phyloP scores from a whole-genome alignment of 2,329 filamentous ascomycete species.

The Pyrenophora teres region DNA sequence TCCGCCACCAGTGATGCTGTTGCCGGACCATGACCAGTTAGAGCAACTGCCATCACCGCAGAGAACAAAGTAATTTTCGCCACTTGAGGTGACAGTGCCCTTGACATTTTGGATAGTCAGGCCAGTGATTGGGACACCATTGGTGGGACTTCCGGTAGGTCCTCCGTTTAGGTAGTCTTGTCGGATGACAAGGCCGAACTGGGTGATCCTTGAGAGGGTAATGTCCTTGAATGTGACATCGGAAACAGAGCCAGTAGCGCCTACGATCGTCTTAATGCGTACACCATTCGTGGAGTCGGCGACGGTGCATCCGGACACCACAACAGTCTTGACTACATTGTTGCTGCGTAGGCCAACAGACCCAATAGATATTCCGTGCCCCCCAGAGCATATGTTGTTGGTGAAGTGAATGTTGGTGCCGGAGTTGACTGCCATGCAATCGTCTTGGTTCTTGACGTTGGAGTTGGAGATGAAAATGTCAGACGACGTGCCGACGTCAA shows the following conservation, averaged over 20 bases:
- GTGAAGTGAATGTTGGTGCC: conserved; percentile 51
- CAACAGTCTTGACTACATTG: conserved; percentile 61
- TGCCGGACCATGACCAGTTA: conserved; percentile 60
- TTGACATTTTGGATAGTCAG: conserved; percentile 50
- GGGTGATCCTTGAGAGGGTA: conserved; percentile 50
- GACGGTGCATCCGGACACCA: conserved; percentile 56
- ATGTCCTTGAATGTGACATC: conserved; percentile 56
- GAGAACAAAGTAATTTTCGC: conserved; percentile 57
- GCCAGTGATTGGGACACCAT: conserved; percentile 54
- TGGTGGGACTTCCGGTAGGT: conserved; percentile 53
- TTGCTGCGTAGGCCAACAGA: conserved; percentile 61
- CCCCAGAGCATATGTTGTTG: conserved; percentile 55
- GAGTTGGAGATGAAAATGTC: conserved; percentile 58
- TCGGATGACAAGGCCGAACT: conserved; percentile 59
- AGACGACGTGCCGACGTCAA: conserved; percentile 58
- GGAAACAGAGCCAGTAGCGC: conserved; percentile 57
- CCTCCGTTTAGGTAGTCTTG: conserved; percentile 58
- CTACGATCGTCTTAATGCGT: conserved; percentile 62
- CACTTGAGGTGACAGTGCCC: conserved; percentile 44
- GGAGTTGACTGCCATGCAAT: conserved; percentile 64
- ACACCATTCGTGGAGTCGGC: conserved; percentile 61
- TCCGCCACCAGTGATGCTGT: conserved; percentile 48
- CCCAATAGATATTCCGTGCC: conserved; percentile 65
- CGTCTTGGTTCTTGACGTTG: conserved; percentile 63
- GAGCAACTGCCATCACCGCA: conserved; percentile 60